Evolutionary conservation across 2,329 filamentous ascomycete genomes (phyloP).

Genomic region (Fusarium sp.): DNA sequence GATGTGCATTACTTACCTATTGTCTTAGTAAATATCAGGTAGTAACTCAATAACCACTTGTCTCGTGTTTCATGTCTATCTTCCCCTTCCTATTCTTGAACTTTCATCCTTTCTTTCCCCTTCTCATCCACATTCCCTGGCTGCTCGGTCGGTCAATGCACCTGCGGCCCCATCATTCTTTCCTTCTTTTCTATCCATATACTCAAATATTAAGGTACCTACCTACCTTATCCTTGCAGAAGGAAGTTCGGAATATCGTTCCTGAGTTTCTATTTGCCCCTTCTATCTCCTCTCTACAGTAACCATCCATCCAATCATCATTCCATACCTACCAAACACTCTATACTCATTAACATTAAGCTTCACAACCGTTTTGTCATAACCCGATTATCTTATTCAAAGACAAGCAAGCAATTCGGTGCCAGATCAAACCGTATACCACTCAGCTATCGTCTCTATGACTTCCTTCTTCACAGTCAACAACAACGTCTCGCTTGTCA

Average conservation of each 20-base stretch:
- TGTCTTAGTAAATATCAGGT: slow-evolving; percentile 12
- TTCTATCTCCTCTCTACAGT: neutral
- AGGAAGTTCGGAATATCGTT: slow-evolving; percentile 16
- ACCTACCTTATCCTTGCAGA: slow-evolving; percentile 33
- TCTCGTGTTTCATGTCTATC: slow-evolving; percentile 34
- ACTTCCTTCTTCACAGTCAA: slow-evolving; percentile 68
- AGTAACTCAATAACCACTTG: slow-evolving; percentile 6
- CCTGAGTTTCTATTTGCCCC: slow-evolving; percentile 20
- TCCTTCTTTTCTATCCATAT: neutral
- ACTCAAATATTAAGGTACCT: slow-evolving; percentile 14
- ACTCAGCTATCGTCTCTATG: slow-evolving; percentile 53
- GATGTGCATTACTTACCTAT: slow-evolving; percentile 7
- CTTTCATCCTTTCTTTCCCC: slow-evolving; percentile 1
- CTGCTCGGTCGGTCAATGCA: slow-evolving; percentile 11
- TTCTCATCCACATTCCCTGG: slow-evolving; percentile 16
- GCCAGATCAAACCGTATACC: neutral
- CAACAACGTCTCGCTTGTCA: slow-evolving; percentile 69
- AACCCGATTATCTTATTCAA: neutral
- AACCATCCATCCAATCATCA: neutral
- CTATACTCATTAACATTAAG: neutral
- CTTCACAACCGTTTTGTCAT: neutral
- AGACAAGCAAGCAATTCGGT: slow-evolving; percentile 15
- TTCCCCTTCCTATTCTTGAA: slow-evolving; percentile 9
- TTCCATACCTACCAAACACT: neutral
- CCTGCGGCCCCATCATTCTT: slow-evolving; percentile 8